Percentiles rank a stretch among this genome's conserved stretches.
Evolutionary conservation across 371 early-diverging fungal species (phyloP).

Genomic region (Cokeromyces recurvatus): DNA sequence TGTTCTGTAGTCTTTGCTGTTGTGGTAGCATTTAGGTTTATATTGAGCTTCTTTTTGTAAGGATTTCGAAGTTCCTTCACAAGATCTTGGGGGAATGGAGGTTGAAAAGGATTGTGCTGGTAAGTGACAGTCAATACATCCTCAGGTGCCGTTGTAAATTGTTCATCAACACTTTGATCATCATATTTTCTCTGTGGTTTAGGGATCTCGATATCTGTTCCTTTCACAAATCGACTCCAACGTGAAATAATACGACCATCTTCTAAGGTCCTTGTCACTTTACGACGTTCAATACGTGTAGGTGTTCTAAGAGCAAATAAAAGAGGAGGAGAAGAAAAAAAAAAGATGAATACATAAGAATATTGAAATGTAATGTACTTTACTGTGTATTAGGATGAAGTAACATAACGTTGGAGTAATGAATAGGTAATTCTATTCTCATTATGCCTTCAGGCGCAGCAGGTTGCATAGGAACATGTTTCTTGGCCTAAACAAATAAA

Average conservation of each 20-base stretch:
- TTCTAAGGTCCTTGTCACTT: conserved; percentile 30
- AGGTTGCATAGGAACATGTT: conserved; percentile 44
- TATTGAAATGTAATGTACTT: not conserved
- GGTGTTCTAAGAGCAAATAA: conserved; percentile 24
- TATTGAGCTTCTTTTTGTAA: conserved; percentile 21
- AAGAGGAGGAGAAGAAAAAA: too few relatives aligned
- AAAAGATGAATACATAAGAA: too few relatives aligned
- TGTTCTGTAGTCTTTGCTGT: not conserved
- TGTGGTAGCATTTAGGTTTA: not conserved
- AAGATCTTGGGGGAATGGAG: conserved; percentile 36
- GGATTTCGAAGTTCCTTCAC: conserved; percentile 39
- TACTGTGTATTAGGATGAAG: conserved; percentile 51
- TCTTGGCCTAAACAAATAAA: conserved; percentile 45
- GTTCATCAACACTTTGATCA: conserved; percentile 31
- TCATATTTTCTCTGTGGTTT: conserved; percentile 38
- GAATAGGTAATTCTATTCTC: conserved; percentile 44
- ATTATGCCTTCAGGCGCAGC: conserved; percentile 47
- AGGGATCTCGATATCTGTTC: conserved; percentile 44
- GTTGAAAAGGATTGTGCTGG: conserved; percentile 8
- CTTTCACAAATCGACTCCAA: conserved; percentile 40
- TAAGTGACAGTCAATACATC: conserved; percentile 32
- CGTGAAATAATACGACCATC: conserved; percentile 35
- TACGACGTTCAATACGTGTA: conserved; percentile 36
- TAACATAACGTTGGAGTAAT: conserved; percentile 48
- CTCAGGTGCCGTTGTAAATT: conserved; percentile 33